These are phyloP conservation scores for Gossypioides kirkii DNA, from an alignment of 345 rosid species.

Conservation along the genomic window DNA sequence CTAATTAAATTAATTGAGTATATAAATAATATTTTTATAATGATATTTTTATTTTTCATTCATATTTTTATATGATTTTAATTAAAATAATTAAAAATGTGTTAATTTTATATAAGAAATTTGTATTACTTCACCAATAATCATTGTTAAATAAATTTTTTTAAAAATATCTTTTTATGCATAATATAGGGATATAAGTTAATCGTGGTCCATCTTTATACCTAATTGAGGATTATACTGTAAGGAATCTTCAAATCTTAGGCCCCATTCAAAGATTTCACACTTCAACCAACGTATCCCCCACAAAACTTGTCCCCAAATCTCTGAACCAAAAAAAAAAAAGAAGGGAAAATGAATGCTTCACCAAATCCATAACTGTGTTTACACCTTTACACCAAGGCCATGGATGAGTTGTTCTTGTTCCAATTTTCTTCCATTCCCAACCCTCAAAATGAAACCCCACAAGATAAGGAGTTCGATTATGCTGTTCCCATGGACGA, in stretches of 20 bases:
- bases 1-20: not conserved
- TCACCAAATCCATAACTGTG: not conserved
- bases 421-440: not conserved
- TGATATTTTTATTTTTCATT: too few relatives aligned
- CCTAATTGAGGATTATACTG: not conserved
- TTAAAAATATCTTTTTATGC: not conserved
- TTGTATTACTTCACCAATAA: not conserved
- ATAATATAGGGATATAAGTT: not conserved
- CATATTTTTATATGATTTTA: too few relatives aligned
- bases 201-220: not conserved
- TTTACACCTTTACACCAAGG: not conserved
- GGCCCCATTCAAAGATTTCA: constrained; percentile 10
- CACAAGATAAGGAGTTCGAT: constrained; percentile 1
- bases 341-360: not conserved
- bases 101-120: too few relatives aligned
- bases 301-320: not conserved
- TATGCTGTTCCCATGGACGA: not conserved
- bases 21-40: too few relatives aligned
- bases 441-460: not conserved
- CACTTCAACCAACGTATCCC: constrained; percentile 6
- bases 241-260: not conserved
- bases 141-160: too few relatives aligned
- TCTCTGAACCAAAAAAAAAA: too few relatives aligned
- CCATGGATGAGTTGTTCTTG: constrained; percentile 9
- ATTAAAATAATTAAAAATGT: too few relatives aligned